Conservation (phyloP, 768 basidiomycete species). For the Serendipita sp. region DNA sequence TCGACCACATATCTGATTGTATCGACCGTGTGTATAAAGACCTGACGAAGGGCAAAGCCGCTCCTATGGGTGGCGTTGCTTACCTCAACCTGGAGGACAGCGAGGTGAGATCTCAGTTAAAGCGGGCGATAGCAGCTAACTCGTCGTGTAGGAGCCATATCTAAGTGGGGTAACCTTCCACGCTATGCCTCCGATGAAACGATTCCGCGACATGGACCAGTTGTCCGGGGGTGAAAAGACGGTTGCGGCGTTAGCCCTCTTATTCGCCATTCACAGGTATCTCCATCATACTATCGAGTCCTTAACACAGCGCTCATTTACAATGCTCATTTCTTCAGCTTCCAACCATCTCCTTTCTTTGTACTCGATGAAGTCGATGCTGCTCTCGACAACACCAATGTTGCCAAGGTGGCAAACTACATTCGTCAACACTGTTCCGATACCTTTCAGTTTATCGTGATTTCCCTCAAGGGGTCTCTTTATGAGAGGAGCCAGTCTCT, state of each 20-base stretch:
- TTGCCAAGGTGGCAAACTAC: conserved; percentile 87
- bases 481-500: conserved; percentile 82
- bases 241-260: conserved; percentile 86
- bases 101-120: conserved; percentile 40
- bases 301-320: neutral
- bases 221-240: conserved; percentile 97
- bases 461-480: conserved; percentile 85
- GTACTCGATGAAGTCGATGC: conserved; percentile 98
- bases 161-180: conserved; percentile 90
- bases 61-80: conserved; percentile 90
- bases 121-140: neutral
- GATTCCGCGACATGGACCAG: conserved; percentile 98
- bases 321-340: conserved; percentile 30
- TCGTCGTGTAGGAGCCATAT: conserved; percentile 53
- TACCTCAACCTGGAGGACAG: conserved; percentile 92
- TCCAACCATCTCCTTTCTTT: conserved; percentile 94
- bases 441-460: conserved; percentile 89
- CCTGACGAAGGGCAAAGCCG: conserved; percentile 84
- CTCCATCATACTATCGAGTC: neutral
- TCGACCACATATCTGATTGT: conserved; percentile 83
- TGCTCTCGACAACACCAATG: conserved; percentile 96
- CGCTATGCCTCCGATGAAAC: conserved; percentile 99
- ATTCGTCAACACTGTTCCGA: conserved; percentile 72
- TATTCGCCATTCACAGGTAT: conserved; percentile 93
- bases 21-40: conserved; percentile 98